A percentile compares a stretch with the other conserved stretches of the same genome.
These are phyloP conservation scores for Pilatotrama ljubarskyi DNA, from an alignment of 768 basidiomycete species.

Conservation along the genomic window DNA sequence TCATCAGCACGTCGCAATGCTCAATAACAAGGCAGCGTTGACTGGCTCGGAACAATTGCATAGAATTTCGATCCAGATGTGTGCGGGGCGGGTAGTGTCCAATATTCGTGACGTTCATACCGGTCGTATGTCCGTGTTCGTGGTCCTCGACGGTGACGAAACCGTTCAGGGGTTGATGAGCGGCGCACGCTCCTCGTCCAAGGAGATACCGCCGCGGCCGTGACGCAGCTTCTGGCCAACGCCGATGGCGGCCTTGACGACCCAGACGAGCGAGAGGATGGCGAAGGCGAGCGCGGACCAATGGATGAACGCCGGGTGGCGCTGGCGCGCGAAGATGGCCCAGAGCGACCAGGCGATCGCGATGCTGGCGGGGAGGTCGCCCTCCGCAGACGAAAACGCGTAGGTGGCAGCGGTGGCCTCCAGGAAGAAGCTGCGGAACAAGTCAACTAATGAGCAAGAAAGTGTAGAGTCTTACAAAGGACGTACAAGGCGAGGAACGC, in stretches of 20 bases:
- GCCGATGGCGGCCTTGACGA: conserved; percentile 73
- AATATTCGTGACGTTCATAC: not conserved
- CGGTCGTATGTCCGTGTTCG: not conserved
- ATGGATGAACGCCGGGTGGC: conserved; percentile 73
- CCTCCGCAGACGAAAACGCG: conserved; percentile 86
- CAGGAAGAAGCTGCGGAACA: conserved; percentile 72
- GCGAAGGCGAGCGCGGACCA: conserved; percentile 87
- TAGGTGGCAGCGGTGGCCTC: conserved; percentile 92
- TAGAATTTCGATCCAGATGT: too few relatives aligned
- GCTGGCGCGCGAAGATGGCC: conserved; percentile 85
- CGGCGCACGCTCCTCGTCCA: conserved; percentile 90
- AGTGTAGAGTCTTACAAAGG: too few relatives aligned
- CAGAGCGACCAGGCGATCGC: conserved; percentile 93
- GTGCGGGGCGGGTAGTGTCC: too few relatives aligned
- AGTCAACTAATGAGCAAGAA: too few relatives aligned
- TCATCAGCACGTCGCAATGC: too few relatives aligned
- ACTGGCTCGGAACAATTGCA: too few relatives aligned
- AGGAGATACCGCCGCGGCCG: conserved; percentile 52
- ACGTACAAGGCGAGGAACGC: conserved; percentile 88
- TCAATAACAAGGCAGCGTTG: too few relatives aligned
- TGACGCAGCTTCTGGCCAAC: conserved; percentile 42
- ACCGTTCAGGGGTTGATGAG: conserved; percentile 48
- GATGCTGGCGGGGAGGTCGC: conserved; percentile 89
- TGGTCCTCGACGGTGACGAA: too few relatives aligned
- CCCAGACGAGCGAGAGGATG: conserved; percentile 81